Conservation (phyloP, 2,329 filamentous ascomycete genomes). For the Aspergillus novofumigatus region DNA sequence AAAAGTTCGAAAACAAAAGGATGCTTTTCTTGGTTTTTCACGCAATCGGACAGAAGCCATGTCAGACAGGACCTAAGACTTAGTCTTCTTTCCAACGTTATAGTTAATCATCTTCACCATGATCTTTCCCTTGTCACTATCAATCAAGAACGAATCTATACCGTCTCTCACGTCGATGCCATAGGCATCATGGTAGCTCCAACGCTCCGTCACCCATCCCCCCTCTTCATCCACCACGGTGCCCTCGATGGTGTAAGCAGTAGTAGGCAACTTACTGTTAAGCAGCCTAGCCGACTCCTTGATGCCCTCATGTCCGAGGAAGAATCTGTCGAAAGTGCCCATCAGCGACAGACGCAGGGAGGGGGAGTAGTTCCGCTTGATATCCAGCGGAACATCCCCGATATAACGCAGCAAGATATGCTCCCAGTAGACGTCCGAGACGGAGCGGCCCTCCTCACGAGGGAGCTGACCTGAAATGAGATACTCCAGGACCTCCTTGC, state of each 20-base stretch:
- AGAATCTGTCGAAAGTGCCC: constrained; percentile 5
- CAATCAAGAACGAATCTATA: constrained; percentile 7
- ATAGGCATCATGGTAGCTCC: constrained; percentile 1
- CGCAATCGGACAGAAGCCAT: too few relatives aligned
- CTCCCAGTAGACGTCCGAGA: constrained; percentile 9
- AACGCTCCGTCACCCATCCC: constrained; percentile 8
- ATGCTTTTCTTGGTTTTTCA: too few relatives aligned
- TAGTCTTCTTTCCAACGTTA: neutral
- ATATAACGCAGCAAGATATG: constrained; percentile 11
- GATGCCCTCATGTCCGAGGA: constrained; percentile 3
- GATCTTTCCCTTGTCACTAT: constrained; percentile 4
- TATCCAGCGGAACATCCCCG: constrained; percentile 6
- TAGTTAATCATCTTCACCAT: constrained; percentile 8
- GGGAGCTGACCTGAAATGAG: neutral
- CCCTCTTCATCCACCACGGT: constrained; percentile 1
- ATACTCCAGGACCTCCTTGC: constrained; percentile 1
- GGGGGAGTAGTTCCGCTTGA: constrained; percentile 6
- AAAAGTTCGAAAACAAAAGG: too few relatives aligned
- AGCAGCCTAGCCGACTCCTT: constrained; percentile 6
- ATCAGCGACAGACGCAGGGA: constrained; percentile 3
- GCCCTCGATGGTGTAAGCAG: constrained; percentile 4
- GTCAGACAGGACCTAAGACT: too few relatives aligned
- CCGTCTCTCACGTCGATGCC: constrained; percentile 4
- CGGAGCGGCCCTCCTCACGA: neutral
- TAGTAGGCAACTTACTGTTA: constrained; percentile 5